Base-by-base conservation (phyloP, 2,329 filamentous ascomycete species). In the Juglanconis oblonga region DNA sequence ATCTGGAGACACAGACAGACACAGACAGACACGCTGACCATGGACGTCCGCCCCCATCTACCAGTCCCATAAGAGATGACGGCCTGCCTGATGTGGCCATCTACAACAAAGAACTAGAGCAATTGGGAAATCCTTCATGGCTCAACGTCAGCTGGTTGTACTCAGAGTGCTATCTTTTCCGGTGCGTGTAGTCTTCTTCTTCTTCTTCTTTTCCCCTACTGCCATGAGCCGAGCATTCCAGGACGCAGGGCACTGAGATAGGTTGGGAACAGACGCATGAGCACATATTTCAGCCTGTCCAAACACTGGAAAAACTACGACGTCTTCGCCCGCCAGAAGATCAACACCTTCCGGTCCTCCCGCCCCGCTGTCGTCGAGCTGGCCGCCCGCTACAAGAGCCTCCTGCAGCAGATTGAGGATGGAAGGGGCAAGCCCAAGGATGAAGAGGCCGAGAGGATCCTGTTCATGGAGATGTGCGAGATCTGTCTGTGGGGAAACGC, bases 401-500 rank as follows among this genome's bases (percentile, higher is more conserved):
- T 97, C 3, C 81, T 91, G 49, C 77, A 80, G 42, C 84, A 93
- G 71, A 79, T 95, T 40, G 80, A 83, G 47, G 72, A 75, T 7
- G 72, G 79, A 58, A 82, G 83, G 66, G 76, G 79, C 52, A 76
- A 80, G 47, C 78, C 79, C 3, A 76, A 77, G 38, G 87, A 86
- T 53, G 82, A 85, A 35, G 84, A 88, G 58, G 87, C 90, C 0
- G 90, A 96, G 71, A 85, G 86, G 70, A 75, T 93, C 0, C 78
- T 97, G 32, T 98, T 98, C 76, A 82, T 82, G 31, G 94, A 98
- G 72, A 96, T 98, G 89, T 93, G 89, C 74, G 92, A 97, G 79
- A 95, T 97, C 67, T 97, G 93, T 72, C 84, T 98, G 2, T 98
- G 94, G 94, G 94, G 94, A 10, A 98, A 98, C 73, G 95, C 94